These are phyloP conservation scores for Zygosaccharomyces sapae DNA, from an alignment of 1,139 yeast species.

Conservation along the genomic window DNA sequence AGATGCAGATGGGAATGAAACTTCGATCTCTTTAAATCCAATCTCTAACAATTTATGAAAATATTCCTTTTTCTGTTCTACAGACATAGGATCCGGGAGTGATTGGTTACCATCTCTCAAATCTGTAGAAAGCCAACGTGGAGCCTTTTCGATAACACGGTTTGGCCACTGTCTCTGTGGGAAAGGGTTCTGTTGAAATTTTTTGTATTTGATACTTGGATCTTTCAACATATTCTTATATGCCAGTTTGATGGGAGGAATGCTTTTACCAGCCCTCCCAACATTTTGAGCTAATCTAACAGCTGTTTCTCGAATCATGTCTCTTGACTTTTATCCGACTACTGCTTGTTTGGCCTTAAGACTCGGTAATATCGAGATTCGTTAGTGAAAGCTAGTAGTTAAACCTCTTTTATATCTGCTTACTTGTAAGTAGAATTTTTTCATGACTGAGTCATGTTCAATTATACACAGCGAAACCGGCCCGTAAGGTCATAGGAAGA, in stretches of 20 bases:
- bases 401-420: not conserved
- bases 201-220: constrained; percentile 72
- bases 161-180: constrained; percentile 88
- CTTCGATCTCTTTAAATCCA: constrained; percentile 96
- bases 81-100: constrained; percentile 93
- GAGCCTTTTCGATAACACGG: constrained; percentile 68
- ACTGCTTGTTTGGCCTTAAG: not conserved
- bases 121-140: constrained; percentile 95
- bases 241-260: constrained; percentile 34
- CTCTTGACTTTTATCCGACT: not conserved
- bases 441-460: constrained; percentile 6
- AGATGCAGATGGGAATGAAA: constrained; percentile 92
- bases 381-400: too few species aligned
- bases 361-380: too few species aligned
- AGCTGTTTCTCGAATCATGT: constrained; percentile 13
- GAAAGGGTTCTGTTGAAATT: constrained; percentile 62
- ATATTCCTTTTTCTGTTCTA: constrained; percentile 82
- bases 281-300: constrained; percentile 19
- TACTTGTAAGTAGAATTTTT: not conserved
- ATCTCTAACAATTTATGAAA: constrained; percentile 78
- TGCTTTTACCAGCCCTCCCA: constrained; percentile 24
- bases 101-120: constrained; percentile 97
- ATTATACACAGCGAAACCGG: constrained; percentile 4
- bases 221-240: constrained; percentile 55
- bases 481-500: not conserved